Conservation (phyloP, 176 grass and related monocot species). For the Coix lacrymajobi region DNA sequence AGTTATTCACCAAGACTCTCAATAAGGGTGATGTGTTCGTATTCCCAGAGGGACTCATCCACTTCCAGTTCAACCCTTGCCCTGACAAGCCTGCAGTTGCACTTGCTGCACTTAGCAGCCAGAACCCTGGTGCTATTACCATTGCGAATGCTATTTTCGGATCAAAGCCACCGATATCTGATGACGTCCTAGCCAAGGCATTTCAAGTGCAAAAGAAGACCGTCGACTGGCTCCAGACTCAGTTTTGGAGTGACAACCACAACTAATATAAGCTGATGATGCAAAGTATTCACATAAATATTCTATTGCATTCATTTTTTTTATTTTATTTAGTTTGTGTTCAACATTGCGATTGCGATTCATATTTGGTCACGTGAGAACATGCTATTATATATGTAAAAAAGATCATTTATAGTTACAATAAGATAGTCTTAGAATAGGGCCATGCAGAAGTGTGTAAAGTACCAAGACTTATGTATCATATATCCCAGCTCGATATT, state of each 20-base stretch:
- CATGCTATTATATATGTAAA: neutral
- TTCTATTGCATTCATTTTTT: neutral
- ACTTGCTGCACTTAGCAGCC: neutral
- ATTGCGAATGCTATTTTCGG: conserved; percentile 7
- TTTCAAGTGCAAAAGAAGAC: conserved; percentile 8
- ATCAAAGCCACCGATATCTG: neutral
- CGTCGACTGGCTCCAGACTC: neutral
- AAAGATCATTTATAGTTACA: neutral
- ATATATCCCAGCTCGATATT: neutral
- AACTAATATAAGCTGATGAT: neutral
- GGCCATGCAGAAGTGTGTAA: neutral
- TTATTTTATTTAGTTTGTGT: neutral
- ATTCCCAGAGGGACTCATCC: neutral
- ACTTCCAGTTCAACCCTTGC: conserved; percentile 22
- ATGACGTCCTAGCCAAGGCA: neutral
- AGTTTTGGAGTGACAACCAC: neutral
- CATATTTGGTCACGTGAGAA: neutral
- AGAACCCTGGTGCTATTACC: conserved; percentile 4
- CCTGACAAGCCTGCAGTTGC: neutral
- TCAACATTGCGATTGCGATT: neutral
- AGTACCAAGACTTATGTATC: neutral
- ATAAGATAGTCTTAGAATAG: neutral
- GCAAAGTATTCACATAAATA: neutral
- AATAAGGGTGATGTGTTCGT: conserved; percentile 1
- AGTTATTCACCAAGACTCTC: neutral